Evolutionary conservation across 2,329 filamentous ascomycete species (phyloP).

Genomic region (Colletotrichum zoysiae): DNA sequence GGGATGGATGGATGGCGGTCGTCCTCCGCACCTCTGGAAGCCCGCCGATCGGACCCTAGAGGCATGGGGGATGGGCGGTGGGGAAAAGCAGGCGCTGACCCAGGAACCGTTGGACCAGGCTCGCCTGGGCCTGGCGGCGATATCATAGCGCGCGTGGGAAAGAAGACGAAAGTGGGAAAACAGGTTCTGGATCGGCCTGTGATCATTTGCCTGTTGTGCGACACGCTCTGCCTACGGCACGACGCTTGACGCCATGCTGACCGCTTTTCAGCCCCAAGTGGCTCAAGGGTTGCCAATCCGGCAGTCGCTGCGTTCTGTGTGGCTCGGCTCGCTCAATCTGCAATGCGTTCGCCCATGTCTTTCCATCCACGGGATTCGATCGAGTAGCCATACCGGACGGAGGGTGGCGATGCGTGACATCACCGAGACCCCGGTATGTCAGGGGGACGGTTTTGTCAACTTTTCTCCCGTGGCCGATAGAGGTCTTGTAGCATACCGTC

Average conservation of each 20-base stretch:
- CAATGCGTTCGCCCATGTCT: not conserved
- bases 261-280: slow-evolving; percentile 24
- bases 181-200: slow-evolving; percentile 15
- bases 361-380: slow-evolving; percentile 8
- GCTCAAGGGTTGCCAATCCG: not conserved
- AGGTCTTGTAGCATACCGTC: no score
- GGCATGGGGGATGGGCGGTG: slow-evolving; percentile 16
- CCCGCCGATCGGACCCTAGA: slow-evolving; percentile 37
- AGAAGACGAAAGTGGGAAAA: slow-evolving; percentile 10
- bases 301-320: slow-evolving; percentile 18
- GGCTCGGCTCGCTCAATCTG: slow-evolving; percentile 5
- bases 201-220: slow-evolving; percentile 21
- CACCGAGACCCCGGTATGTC: not conserved
- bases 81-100: slow-evolving; percentile 17
- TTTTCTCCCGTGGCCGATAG: not conserved
- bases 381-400: not conserved
- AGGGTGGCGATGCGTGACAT: slow-evolving; percentile 20
- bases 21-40: slow-evolving; percentile 20
- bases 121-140: slow-evolving; percentile 14
- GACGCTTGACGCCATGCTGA: slow-evolving; percentile 32
- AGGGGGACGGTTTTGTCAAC: not conserved
- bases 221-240: slow-evolving; percentile 8
- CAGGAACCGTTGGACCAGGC: slow-evolving; percentile 24
- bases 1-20: not conserved
- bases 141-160: not conserved